These are phyloP conservation scores for Penicillium occitanis DNA, from an alignment of 2,329 filamentous ascomycete species.

Conservation along the genomic window DNA sequence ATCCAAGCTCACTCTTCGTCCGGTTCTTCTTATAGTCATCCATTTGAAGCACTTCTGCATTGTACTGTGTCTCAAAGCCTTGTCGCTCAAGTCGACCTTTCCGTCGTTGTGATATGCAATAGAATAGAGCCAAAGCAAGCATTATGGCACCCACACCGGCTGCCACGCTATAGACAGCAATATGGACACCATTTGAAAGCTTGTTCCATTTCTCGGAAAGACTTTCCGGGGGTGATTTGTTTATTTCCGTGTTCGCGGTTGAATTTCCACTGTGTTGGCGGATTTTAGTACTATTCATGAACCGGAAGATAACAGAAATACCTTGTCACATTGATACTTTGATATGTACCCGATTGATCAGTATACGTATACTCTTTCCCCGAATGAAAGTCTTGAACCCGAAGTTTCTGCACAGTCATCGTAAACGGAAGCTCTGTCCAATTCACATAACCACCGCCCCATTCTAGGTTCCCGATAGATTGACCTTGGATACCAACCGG, in stretches of 20 bases:
- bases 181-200: background rate
- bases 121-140: background rate
- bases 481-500: background rate
- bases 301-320: background rate
- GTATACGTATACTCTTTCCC: background rate
- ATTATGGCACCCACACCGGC: background rate
- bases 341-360: background rate
- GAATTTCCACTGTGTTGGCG: background rate
- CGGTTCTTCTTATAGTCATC: background rate
- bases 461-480: background rate
- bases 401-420: background rate
- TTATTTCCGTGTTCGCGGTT: background rate
- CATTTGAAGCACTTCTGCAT: background rate
- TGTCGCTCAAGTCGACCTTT: background rate
- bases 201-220: background rate
- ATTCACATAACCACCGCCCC: background rate
- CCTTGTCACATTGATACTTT: background rate
- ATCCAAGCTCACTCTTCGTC: background rate
- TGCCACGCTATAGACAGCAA: background rate
- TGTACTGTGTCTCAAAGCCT: background rate
- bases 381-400: background rate
- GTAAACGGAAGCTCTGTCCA: background rate
- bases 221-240: background rate
- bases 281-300: background rate
- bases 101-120: background rate